A percentile compares a stretch with the other conserved stretches of the same genome.
Conservation (phyloP, 352 stramenopile genomes). For the Elongisporangium senticosum region DNA sequence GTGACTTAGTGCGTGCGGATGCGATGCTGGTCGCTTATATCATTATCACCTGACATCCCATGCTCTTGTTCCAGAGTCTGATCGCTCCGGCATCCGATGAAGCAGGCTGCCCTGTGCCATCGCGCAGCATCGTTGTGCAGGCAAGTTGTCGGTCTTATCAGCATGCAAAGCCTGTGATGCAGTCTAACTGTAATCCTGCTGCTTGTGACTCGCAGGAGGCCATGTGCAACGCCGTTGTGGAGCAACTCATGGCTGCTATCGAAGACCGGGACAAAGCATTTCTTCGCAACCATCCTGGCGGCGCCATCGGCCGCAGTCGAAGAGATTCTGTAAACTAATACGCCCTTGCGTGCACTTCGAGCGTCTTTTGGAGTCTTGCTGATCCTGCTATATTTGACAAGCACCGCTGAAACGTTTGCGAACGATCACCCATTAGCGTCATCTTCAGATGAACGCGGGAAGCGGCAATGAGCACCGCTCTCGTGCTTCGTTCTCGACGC, state of each 20-base stretch:
- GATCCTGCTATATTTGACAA: not conserved
- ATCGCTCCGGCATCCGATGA: conserved; percentile 44
- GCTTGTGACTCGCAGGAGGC: conserved; percentile 37
- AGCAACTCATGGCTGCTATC: conserved; percentile 42
- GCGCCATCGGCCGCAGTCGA: conserved; percentile 41
- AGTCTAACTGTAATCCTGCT: not conserved
- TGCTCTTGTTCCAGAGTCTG: conserved; percentile 21
- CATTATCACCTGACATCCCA: not conserved
- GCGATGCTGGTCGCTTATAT: not conserved
- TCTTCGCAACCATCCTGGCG: conserved; percentile 57
- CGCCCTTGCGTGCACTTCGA: not conserved
- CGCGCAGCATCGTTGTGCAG: conserved; percentile 75
- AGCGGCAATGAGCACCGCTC: not conserved
- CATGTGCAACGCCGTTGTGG: conserved; percentile 67
- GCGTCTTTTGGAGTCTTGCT: not conserved
- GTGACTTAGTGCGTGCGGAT: conserved; percentile 27
- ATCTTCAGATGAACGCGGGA: not conserved
- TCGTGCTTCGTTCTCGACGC: not conserved
- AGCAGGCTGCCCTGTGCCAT: conserved; percentile 48
- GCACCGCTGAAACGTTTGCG: not conserved
- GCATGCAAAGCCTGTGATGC: too few relatives aligned
- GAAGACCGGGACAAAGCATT: conserved; percentile 25
- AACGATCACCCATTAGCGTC: conserved; percentile 9
- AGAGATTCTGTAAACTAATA: not conserved
- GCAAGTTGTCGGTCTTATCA: conserved; percentile 12